A percentile compares a stretch with the other conserved stretches of the same genome.
Conservation (phyloP, 176 grass and related monocot species). For the Zoysia japonica region DNA sequence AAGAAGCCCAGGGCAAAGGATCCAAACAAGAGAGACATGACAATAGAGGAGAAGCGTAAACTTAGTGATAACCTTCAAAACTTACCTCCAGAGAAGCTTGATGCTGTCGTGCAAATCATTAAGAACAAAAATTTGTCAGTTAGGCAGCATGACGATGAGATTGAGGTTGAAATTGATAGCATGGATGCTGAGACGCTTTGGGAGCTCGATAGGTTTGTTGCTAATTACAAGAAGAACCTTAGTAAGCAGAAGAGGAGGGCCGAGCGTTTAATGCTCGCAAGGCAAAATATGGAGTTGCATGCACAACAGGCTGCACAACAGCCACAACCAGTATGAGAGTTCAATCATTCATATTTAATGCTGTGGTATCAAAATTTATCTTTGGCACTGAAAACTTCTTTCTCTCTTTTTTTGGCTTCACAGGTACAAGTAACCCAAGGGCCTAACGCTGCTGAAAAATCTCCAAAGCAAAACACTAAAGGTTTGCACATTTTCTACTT, state of each 20-base stretch:
- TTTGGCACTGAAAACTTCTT: conserved; percentile 22
- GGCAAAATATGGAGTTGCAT: conserved; percentile 50
- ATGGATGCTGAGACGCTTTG: conserved; percentile 95
- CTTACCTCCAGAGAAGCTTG: conserved; percentile 78
- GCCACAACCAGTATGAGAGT: conserved; percentile 48
- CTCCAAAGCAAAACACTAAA: conserved; percentile 43
- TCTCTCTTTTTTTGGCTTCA: conserved; percentile 1
- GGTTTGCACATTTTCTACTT: neutral
- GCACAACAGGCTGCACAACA: conserved; percentile 43
- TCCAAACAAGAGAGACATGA: conserved; percentile 93
- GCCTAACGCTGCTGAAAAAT: conserved; percentile 43
- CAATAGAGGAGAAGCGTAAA: conserved; percentile 89
- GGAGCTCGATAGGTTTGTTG: conserved; percentile 95
- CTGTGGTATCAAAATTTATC: neutral
- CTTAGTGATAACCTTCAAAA: conserved; percentile 94
- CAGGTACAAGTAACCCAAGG: conserved; percentile 27
- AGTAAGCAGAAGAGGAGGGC: conserved; percentile 97
- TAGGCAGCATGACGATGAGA: conserved; percentile 94
- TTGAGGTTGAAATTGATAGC: conserved; percentile 99
- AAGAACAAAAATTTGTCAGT: conserved; percentile 88
- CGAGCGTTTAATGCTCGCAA: conserved; percentile 80
- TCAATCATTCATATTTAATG: neutral
- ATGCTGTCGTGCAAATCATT: conserved; percentile 84
- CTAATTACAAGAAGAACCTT: conserved; percentile 94
- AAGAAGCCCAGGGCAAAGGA: conserved; percentile 99